Conservation (phyloP, 352 stramenopile species). For the Phytopythium cucurbitacearum region DNA sequence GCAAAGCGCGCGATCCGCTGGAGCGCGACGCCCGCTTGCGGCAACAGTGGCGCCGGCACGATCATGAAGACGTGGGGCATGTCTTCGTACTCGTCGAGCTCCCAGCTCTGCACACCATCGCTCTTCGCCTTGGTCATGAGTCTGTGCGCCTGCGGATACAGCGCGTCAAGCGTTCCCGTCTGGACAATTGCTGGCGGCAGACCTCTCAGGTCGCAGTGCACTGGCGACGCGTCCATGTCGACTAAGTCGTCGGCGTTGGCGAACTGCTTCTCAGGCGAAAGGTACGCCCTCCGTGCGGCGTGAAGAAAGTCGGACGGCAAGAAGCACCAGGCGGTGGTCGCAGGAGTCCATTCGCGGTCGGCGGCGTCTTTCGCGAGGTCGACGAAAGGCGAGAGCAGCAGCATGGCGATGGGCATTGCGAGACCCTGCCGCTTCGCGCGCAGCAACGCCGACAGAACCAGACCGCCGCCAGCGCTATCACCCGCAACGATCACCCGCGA, state of each 20-base stretch:
- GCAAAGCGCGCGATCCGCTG: slow-evolving; percentile 23
- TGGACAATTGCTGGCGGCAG: slow-evolving; percentile 34
- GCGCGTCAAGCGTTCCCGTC: slow-evolving; percentile 19
- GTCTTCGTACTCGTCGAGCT: slow-evolving; percentile 29
- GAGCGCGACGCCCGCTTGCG: slow-evolving; percentile 16
- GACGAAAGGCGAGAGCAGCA: slow-evolving; percentile 33
- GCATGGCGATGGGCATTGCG: slow-evolving; percentile 18
- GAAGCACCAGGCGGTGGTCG: slow-evolving; percentile 17
- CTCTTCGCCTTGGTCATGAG: slow-evolving; percentile 20
- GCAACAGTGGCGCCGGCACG: slow-evolving; percentile 23
- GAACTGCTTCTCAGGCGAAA: slow-evolving; percentile 5
- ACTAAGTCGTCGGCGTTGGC: slow-evolving; percentile 17
- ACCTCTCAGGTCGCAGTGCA: slow-evolving; percentile 27
- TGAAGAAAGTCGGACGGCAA: slow-evolving; percentile 14
- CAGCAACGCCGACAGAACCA: slow-evolving; percentile 34
- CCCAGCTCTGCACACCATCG: slow-evolving; percentile 22
- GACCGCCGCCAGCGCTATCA: slow-evolving; percentile 32
- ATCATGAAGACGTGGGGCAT: slow-evolving; percentile 41
- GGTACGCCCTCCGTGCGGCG: slow-evolving; percentile 12
- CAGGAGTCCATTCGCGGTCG: background rate
- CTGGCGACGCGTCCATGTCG: slow-evolving; percentile 16
- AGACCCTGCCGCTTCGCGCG: slow-evolving; percentile 21
- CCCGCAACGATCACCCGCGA: slow-evolving; percentile 32
- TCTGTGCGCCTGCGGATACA: slow-evolving; percentile 23
- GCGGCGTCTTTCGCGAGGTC: slow-evolving; percentile 26